A percentile compares a stretch with the other conserved stretches of the same genome.
These are phyloP conservation scores for Zymoseptoria brevis DNA, from an alignment of 2,329 filamentous ascomycete species.

Conservation along the genomic window DNA sequence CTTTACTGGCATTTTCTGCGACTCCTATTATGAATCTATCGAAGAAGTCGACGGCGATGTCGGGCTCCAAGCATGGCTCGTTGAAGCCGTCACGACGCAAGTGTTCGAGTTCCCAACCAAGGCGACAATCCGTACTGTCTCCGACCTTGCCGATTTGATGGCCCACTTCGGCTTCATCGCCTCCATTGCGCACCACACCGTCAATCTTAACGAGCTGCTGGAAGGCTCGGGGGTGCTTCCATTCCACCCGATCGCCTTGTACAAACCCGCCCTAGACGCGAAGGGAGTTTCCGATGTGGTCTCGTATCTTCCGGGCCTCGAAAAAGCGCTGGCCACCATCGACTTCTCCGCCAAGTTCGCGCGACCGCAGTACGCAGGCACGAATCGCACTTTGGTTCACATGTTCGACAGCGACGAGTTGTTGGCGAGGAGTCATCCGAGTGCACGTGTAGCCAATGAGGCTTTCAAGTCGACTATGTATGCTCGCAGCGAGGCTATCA, in stretches of 20 bases:
- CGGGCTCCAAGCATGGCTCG: slow-evolving; percentile 41
- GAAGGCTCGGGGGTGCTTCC: slow-evolving; percentile 33
- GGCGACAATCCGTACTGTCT: slow-evolving; percentile 9
- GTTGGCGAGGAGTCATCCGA: slow-evolving; percentile 28
- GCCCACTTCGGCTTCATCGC: slow-evolving; percentile 35
- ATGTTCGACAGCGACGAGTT: slow-evolving; percentile 36
- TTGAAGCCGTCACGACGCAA: slow-evolving; percentile 34
- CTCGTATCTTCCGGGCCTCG: slow-evolving; percentile 28
- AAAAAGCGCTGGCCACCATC: slow-evolving; percentile 33
- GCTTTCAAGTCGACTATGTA: slow-evolving; percentile 34
- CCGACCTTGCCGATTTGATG: slow-evolving; percentile 35
- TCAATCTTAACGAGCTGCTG: slow-evolving; percentile 38
- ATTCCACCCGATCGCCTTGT: slow-evolving; percentile 38
- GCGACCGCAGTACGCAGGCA: slow-evolving; percentile 32
- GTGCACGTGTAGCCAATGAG: slow-evolving; percentile 29
- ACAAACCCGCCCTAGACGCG: slow-evolving; percentile 31
- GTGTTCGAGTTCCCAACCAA: slow-evolving; percentile 36
- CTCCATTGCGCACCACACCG: slow-evolving; percentile 35
- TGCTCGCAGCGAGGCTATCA: slow-evolving; percentile 32
- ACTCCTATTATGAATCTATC: slow-evolving; percentile 38
- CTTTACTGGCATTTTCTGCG: slow-evolving; percentile 38
- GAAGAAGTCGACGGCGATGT: slow-evolving; percentile 29
- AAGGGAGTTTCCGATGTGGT: slow-evolving; percentile 33
- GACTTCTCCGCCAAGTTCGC: slow-evolving; percentile 34
- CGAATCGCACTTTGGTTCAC: slow-evolving; percentile 34